phyloP scores from a whole-genome alignment of 768 basidiomycete genomes.

The Tylopilus intermedius region DNA sequence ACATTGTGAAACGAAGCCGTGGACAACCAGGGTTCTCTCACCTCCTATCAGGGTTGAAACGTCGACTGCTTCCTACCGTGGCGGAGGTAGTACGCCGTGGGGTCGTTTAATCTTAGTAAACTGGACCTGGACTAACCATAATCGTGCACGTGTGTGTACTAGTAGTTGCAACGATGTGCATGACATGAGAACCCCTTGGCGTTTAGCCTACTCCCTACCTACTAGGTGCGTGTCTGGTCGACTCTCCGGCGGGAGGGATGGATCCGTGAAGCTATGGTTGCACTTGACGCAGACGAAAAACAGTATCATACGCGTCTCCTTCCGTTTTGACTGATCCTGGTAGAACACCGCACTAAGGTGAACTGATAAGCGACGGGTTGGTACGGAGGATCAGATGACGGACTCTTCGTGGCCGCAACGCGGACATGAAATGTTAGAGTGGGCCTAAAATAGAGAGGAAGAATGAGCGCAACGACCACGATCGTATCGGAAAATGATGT shows the following conservation, averaged over 20 bases:
- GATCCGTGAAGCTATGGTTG: constrained; percentile 70
- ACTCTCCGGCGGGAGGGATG: constrained; percentile 48
- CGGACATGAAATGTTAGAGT: constrained; percentile 81
- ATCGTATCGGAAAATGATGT: constrained; percentile 16
- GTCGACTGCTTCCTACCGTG: background rate
- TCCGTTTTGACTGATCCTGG: constrained; percentile 96
- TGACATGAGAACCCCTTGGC: constrained; percentile 1
- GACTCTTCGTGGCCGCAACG: constrained; percentile 79
- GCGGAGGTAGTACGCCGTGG: background rate
- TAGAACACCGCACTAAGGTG: constrained; percentile 80
- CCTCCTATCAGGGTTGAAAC: background rate
- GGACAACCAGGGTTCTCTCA: background rate
- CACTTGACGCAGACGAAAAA: constrained; percentile 89
- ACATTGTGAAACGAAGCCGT: background rate
- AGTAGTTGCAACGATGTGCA: background rate
- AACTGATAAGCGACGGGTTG: constrained; percentile 2
- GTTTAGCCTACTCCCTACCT: constrained; percentile 4
- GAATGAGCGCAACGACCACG: background rate
- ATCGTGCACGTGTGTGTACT: background rate
- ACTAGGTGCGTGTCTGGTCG: constrained; percentile 29
- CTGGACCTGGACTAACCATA: background rate
- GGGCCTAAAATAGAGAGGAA: constrained; percentile 47
- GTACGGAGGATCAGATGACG: constrained; percentile 27
- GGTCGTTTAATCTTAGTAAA: background rate
- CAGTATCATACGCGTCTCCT: constrained; percentile 90